Evolutionary conservation across 1,139 yeast species (phyloP), one percentile per base, ranked within the genome.

Genomic region (Blastobotrys aristatus): DNA sequence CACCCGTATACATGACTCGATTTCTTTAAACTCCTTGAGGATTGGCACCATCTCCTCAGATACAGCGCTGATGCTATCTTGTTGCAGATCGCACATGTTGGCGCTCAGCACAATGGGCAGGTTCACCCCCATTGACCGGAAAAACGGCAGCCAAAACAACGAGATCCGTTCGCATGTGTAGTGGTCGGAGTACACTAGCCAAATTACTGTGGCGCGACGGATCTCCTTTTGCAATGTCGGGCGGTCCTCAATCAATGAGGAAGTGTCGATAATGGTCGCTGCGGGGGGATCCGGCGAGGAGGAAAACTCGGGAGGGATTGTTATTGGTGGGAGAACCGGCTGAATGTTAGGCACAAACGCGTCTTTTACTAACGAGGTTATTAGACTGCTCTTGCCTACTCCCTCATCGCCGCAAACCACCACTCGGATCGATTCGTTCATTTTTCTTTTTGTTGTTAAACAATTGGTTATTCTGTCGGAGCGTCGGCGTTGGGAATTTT

Each of bases 361-460:
- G 56, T 86, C 96, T 64, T 88, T 90, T 34, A 88, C 82, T 22
- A 92, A 71, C 0, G 95, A 75, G 0, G 94, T 82, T 32, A 92
- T 79, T 38, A 92, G 68, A 24, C 90, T 73, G 3, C 75, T 50
- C 44, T 64, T 65, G 22, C 68, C 66, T 1, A 62, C 65, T 2
- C 80, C 86, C 53, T 88, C 96, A 65, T 92, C 98, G n/a, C 98
- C 98, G 65, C 97, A 89, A 0, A 92, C 84, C 1, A 88, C 96
- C 1, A 92, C 82, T 50, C 94, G 63, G 34, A 86, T 74, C 1
- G 80, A 50, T 43, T 67, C 63, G 50, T 56, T 57, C 27, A 24
- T 24, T 10, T 24, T 24, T 24, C 10, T 24, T 24, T 5, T 24
- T 10, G 27, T 24, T 24, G 27, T 24, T 10, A 10, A n/a, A n/a